Percentiles rank a stretch among this genome's conserved stretches.
phyloP scores from a whole-genome alignment of 305 asterid genomes.

The Solanum hybrid region DNA sequence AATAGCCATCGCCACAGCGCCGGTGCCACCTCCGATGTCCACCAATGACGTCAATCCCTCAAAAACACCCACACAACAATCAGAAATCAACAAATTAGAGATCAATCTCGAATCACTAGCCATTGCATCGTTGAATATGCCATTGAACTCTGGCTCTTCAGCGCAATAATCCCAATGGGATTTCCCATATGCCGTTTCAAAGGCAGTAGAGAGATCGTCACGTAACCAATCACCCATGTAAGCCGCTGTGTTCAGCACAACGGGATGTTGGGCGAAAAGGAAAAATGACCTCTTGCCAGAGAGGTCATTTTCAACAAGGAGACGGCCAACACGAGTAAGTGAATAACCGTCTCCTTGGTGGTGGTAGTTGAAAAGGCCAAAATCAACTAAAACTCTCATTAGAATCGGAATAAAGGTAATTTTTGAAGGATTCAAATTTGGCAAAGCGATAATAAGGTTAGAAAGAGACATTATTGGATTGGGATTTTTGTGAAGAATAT shows the following conservation, averaged over 20 bases:
- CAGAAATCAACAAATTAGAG: constrained; percentile 1
- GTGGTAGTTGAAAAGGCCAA: constrained; percentile 9
- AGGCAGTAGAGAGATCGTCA: not conserved
- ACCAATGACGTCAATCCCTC: constrained; percentile 22
- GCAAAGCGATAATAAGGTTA: constrained; percentile 10
- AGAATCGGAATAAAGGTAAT: constrained; percentile 8
- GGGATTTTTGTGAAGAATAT: constrained; percentile 17
- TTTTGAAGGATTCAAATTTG: constrained; percentile 17
- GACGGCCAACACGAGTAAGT: constrained; percentile 10
- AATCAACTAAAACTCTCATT: constrained; percentile 20
- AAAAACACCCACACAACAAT: constrained; percentile 9
- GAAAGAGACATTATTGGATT: constrained; percentile 19
- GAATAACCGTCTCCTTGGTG: constrained; percentile 9
- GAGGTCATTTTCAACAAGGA: constrained; percentile 18
- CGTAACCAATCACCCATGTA: constrained; percentile 18
- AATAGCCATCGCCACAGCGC: constrained; percentile 8
- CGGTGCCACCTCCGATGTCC: constrained; percentile 32
- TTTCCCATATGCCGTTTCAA: constrained; percentile 7
- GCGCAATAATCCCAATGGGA: constrained; percentile 13
- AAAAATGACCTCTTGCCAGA: not conserved
- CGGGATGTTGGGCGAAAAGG: constrained; percentile 1
- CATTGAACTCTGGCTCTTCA: not conserved
- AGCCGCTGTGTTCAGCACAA: constrained; percentile 8
- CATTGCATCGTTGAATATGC: constrained; percentile 27
- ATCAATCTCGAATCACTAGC: constrained; percentile 14